Evolutionary conservation across 2,329 filamentous ascomycete species (phyloP), one percentile per base, ranked within the genome.

Genomic region (Xylariomycetidae sp.): DNA sequence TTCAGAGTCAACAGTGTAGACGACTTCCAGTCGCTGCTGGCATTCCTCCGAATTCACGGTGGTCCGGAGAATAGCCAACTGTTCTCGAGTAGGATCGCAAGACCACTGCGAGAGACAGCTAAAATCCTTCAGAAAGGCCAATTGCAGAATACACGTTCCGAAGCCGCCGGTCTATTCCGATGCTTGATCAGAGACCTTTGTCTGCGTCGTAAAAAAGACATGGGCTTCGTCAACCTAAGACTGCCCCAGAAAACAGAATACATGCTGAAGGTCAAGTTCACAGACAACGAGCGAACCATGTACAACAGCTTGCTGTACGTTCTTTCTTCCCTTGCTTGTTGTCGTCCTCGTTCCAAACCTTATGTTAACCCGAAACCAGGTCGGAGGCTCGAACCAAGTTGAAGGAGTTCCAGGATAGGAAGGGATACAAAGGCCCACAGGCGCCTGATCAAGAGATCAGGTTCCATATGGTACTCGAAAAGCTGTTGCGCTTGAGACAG

Each of bases 211-310:
- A 82, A 79, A 57, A 95, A 95, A 56, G 81, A 90, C 35, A 94
- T 95, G 87, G 72, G 72, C 5, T 94, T 93, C 50, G 74, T 95
- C 32, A 85, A 94, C 45, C 65, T 94, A 14, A 82, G 79, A 41
- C 68, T 94, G 7, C 87, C 88, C 0, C 67, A 78, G 10, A 78
- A 93, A 50, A 81, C 78, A 1, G 86, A 90, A 52, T 88, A 82
- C 44, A 68, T 92, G 5, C 80, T 92, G 48, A 75, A 76, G 7
- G 76, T 94, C 45, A 68, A 78, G 7, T 87, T 94, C 49, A 72
- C 79, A 26, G 59, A 74, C 0, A 78, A 88, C 22, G 88, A 94
- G 56, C 70, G 78, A 45, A 74, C 79, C 47, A 85, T 84, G 59
- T 95, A 94, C 52, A 75, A 86, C 24, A 78, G 78, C 22, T 67